Percentiles rank a stretch among this genome's conserved stretches.
These are phyloP conservation scores for Pestalotiopsis sp. DNA, from an alignment of 2,329 filamentous ascomycete genomes.

Conservation along the genomic window DNA sequence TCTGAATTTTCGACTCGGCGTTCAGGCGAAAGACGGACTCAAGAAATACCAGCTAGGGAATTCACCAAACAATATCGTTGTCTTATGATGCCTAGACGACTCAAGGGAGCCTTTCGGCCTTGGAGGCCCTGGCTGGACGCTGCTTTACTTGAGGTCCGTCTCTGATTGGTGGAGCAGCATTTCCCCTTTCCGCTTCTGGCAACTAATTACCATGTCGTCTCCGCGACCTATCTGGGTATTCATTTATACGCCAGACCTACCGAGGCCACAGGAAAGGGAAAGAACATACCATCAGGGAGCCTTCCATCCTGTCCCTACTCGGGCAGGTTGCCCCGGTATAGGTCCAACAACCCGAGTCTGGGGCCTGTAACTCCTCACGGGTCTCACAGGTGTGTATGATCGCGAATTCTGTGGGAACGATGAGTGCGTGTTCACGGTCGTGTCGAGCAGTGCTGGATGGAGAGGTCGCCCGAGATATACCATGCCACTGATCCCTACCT, in stretches of 20 bases:
- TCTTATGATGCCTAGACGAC: not conserved
- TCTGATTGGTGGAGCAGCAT: constrained; percentile 9
- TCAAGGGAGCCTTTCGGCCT: not conserved
- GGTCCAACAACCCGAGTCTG: not conserved
- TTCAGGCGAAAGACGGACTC: too few relatives aligned
- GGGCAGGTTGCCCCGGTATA: not conserved
- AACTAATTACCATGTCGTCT: not conserved
- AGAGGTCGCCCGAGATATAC: not conserved
- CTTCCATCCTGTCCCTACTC: not conserved
- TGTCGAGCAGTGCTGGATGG: not conserved
- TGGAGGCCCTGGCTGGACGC: not conserved
- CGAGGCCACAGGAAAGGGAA: not conserved
- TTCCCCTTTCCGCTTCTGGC: constrained; percentile 3
- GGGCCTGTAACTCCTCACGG: not conserved
- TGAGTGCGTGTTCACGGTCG: not conserved
- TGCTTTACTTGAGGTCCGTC: not conserved
- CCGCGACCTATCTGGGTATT: not conserved
- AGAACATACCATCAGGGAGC: not conserved
- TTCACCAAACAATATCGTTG: too few relatives aligned
- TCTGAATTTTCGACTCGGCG: too few relatives aligned
- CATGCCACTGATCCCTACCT: not conserved
- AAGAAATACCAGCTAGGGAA: too few relatives aligned
- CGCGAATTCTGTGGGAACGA: too few relatives aligned
- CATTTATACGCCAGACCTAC: too few relatives aligned
- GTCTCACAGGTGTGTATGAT: too few relatives aligned